These are phyloP conservation scores for Leishmania martiniquensis DNA, from an alignment of 208 protist species.

Conservation along the genomic window DNA sequence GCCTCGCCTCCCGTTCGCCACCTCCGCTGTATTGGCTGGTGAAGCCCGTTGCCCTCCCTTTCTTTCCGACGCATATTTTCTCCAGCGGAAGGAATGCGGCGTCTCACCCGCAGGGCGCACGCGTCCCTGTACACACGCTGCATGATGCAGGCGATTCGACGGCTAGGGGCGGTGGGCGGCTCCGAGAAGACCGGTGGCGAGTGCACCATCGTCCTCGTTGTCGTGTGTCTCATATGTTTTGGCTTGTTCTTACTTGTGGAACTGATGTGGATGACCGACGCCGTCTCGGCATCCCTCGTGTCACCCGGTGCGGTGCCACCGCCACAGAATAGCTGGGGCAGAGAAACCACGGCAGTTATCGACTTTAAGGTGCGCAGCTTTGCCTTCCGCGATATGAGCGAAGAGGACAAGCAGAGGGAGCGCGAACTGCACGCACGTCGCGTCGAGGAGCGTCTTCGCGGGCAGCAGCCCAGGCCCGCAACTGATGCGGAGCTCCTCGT, in stretches of 20 bases:
- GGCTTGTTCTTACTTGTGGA: neutral
- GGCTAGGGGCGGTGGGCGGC: conserved; percentile 11
- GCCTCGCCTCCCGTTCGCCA: no score
- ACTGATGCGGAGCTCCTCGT: neutral
- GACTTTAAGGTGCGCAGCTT: conserved; percentile 1
- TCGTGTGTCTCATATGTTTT: neutral
- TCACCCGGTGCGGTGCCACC: no score
- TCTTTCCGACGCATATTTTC: neutral
- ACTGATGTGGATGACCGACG: neutral
- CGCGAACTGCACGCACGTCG: neutral
- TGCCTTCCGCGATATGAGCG: conserved; percentile 9
- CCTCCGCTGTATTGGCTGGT: neutral
- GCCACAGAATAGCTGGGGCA: neutral
- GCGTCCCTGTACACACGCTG: conserved; percentile 15
- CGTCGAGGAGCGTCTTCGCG: neutral
- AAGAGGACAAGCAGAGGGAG: neutral
- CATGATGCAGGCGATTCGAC: conserved; percentile 12
- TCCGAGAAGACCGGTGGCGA: conserved; percentile 15
- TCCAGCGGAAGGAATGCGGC: neutral
- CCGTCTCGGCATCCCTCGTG: neutral
- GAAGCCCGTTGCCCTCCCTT: neutral
- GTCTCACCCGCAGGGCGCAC: neutral
- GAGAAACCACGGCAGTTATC: neutral
- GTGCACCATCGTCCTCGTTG: conserved; percentile 5
- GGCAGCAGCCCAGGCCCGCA: no score